These are phyloP conservation scores for Isoetes taiwanensis DNA, from an alignment of 75 land plant species.

Conservation along the genomic window DNA sequence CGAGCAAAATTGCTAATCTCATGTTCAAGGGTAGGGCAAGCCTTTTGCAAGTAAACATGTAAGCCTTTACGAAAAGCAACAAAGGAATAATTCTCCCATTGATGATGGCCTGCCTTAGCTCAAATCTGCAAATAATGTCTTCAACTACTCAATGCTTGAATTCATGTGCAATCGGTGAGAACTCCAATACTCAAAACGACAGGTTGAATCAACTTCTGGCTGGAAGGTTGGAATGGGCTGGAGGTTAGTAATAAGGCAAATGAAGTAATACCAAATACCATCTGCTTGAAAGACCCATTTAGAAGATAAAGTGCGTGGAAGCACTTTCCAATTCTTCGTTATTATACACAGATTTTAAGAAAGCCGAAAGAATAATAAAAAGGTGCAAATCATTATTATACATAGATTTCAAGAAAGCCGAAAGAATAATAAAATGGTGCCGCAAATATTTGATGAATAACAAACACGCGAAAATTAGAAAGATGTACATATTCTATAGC, in stretches of 20 bases:
- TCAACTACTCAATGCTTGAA: background rate
- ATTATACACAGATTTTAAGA: too few species aligned
- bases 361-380: too few species aligned
- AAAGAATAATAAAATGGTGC: too few species aligned
- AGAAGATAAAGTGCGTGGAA: too few species aligned
- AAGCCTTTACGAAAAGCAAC: background rate
- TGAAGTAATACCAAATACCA: too few species aligned
- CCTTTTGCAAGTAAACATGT: background rate
- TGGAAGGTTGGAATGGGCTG: background rate
- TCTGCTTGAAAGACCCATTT: too few species aligned
- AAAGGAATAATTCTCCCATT: constrained; percentile 11
- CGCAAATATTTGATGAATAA: too few species aligned
- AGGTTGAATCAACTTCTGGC: background rate
- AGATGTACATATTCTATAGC: too few species aligned
- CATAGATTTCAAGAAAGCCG: too few species aligned
- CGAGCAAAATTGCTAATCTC: background rate
- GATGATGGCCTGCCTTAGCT: constrained; percentile 7
- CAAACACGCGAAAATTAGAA: too few species aligned
- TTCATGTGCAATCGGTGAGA: background rate
- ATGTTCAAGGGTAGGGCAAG: background rate
- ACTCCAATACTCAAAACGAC: background rate
- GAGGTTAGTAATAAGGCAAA: background rate
- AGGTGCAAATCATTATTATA: too few species aligned
- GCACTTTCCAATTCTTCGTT: too few species aligned
- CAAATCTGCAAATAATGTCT: background rate